Evolutionary conservation across 805 yeast genomes (phyloP), one percentile per base, ranked within the genome.

Genomic region (Nematodospora valgi): DNA sequence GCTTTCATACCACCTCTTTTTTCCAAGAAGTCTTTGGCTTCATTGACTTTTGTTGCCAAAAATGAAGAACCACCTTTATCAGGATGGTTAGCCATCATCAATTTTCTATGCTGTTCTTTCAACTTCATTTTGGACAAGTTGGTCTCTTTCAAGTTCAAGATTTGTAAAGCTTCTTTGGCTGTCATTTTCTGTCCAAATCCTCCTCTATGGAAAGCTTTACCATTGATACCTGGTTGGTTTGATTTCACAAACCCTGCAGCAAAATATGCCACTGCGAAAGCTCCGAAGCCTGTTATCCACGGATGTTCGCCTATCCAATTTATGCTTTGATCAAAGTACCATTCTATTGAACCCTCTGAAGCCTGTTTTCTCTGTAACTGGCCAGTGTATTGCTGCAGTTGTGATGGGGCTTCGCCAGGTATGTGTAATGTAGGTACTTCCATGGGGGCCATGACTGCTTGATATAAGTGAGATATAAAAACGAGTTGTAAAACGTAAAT

Each of bases 41-140:
- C 96, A 57, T 89, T 89, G 42, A 89, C 82, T 67, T 89, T 89
- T 39, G 89, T 80, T 30, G 97, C 96, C 58, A 89, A 58, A 51
- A 75, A 87, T 18, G 94, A 85, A 8, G 94, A 82, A 2, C 97
- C 97, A 22, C 96, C 96, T 55, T 80, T 84, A 65, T 89, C 97
- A 8, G 97, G 97, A 55, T 89, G 97, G 58, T 89, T 89, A 32
- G 83, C 75, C 61, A 86, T 62, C 93, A 89, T 85, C 51, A 88
- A 81, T 48, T 70, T 70, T 62, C 96, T 76, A 56, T 89, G 96
- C 40, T 79, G 80, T 43, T 82, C 87, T 54, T 83, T 82, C 51
- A 88, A 68, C 49, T 72, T 80, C 40, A 79, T 73, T 58, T 76
- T 78, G 27, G 76, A 69, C 51, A 80, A 61, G 15, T 73, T 78